Evolutionary conservation across 306 rosid genomes (phyloP), one percentile per base, ranked within the genome.

Genomic region (Sicyos baderoa): DNA sequence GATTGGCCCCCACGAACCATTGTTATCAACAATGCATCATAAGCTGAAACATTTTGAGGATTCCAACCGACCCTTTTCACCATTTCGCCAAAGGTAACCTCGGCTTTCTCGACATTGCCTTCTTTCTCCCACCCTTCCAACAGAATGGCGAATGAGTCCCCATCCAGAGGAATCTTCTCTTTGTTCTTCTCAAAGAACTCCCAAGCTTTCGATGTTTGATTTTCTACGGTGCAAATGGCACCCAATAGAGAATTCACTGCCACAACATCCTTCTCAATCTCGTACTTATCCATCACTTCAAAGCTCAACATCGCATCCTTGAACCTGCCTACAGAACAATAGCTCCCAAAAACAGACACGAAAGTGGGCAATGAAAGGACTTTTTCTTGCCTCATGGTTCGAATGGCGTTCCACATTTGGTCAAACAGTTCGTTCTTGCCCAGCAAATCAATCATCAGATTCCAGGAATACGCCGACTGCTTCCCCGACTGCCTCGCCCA

Each of bases 51-150:
- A 62, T 89, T 82, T 56, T 59, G 59, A 19, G 37, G 76, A 54
- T 72, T 71, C 96, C 90, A 89, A 7, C 90, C 89, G 13, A 86
- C 4, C 0, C 51, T 35, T 50, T 23, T 29, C 68, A 87, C 83
- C 96, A 89, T 86, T 25, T 83, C 90, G 0, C 79, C 84, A 12
- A 89, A 85, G 15, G 81, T 78, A 11, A 44, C 58, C 79, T 76
- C 77, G 7, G 92, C 92, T 53, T 77, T 75, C 0, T 69, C 72
- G 3, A 72, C 66, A 68, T 85, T 84, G 5, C 86, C 90, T 72
- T 86, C 93, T 68, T 83, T 86, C 81, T 82, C 87, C 87, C 85
- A 83, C 6, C 88, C 92, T 75, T 86, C 88, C 37, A 89, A 70
- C 67, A 89, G 48, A 40, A 89, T 86, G 9, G 86, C 85, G 4